Percentiles rank a stretch among this genome's conserved stretches.
Conservation (phyloP, 2,329 filamentous ascomycete species). For the Ceratocystis diversiconidia region DNA sequence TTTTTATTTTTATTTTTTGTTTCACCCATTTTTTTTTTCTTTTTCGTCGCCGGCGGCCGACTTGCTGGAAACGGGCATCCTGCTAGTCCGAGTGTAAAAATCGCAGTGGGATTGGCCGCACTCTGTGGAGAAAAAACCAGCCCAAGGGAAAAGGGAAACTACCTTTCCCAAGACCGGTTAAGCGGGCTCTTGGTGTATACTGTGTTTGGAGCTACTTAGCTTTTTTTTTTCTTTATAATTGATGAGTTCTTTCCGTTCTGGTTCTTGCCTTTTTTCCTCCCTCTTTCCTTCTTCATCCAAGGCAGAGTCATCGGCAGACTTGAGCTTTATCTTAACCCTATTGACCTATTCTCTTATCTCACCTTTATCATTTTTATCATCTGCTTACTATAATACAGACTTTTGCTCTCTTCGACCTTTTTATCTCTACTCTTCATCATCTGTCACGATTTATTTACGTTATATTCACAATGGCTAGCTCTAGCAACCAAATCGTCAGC, state of each 20-base stretch:
- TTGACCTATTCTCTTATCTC: not conserved
- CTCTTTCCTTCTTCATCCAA: slow-evolving; percentile 15
- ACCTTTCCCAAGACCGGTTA: slow-evolving; percentile 7
- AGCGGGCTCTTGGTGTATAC: slow-evolving; percentile 6
- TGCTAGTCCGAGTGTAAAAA: slow-evolving; percentile 6
- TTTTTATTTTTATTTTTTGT: not conserved
- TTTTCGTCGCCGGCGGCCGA: slow-evolving; percentile 1
- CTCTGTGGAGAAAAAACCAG: not conserved
- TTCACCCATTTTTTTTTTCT: not conserved
- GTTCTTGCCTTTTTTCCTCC: slow-evolving; percentile 9
- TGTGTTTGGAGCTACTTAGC: too few species aligned
- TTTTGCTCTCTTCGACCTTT: not conserved
- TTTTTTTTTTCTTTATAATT: not conserved
- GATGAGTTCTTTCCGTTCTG: not conserved
- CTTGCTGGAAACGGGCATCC: slow-evolving; percentile 1
- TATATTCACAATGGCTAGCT: slow-evolving; percentile 12
- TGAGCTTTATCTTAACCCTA: slow-evolving; percentile 4
- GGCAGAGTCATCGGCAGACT: slow-evolving; percentile 17
- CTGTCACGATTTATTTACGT: not conserved
- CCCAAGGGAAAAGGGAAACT: slow-evolving; percentile 18
- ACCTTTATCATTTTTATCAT: slow-evolving; percentile 10
- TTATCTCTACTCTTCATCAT: not conserved
- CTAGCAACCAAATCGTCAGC: slow-evolving; percentile 32
- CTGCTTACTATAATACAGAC: not conserved
- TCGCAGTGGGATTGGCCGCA: not conserved